A percentile compares a stretch with the other conserved stretches of the same genome.
These are phyloP conservation scores for Yarrowia osloensis DNA, from an alignment of 805 yeast species.

Conservation along the genomic window DNA sequence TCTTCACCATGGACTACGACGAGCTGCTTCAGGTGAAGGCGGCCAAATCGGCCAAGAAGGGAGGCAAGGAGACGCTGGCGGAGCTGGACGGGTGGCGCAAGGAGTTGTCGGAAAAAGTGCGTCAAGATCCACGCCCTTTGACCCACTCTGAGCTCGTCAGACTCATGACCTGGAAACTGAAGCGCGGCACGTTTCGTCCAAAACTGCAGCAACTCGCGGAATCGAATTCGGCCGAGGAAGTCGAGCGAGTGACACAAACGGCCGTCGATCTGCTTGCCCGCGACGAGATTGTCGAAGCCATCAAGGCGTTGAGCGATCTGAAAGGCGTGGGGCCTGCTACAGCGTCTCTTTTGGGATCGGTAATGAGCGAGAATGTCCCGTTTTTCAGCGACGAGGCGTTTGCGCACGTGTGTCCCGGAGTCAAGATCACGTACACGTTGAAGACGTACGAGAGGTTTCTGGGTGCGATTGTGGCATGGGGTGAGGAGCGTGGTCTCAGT, in stretches of 20 bases:
- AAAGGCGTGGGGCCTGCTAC: conserved; percentile 27
- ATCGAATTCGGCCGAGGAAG: background rate
- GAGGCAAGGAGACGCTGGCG: conserved; percentile 12
- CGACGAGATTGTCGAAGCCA: background rate
- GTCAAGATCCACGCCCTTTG: background rate
- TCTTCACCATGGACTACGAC: conserved; percentile 1
- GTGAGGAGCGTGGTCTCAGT: background rate
- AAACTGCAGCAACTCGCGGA: conserved; percentile 13
- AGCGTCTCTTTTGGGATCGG: conserved; percentile 8
- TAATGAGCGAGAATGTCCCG: background rate
- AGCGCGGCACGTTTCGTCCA: conserved; percentile 20
- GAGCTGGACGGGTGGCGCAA: conserved; percentile 7
- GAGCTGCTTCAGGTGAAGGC: background rate
- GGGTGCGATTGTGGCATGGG: background rate
- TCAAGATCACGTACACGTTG: conserved; percentile 5
- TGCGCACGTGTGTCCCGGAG: background rate
- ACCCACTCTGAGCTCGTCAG: background rate
- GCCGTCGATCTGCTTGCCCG: background rate
- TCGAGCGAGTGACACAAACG: background rate
- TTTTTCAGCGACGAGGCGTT: conserved; percentile 27
- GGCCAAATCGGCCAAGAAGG: conserved; percentile 4
- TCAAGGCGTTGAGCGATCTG: conserved; percentile 1
- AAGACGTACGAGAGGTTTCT: background rate
- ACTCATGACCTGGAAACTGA: conserved; percentile 27
- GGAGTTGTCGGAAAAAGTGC: background rate